Evolutionary conservation across 768 basidiomycete genomes (phyloP).

Genomic region (Hygrophoropsis aurantiaca): DNA sequence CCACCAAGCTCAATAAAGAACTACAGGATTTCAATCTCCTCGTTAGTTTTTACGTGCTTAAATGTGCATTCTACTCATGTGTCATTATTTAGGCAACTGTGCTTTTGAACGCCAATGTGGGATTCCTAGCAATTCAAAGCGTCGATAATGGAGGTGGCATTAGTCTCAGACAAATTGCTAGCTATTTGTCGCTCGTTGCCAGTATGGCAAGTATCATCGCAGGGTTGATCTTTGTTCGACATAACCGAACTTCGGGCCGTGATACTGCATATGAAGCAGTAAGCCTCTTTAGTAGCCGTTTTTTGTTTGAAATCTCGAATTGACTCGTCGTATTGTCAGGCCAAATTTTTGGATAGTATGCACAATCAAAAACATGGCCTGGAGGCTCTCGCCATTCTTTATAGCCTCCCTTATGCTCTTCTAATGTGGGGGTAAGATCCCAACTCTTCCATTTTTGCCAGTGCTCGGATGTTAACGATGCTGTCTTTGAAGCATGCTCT

Average conservation of each 20-base stretch:
- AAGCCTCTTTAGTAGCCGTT: background rate
- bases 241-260: conserved; percentile 30
- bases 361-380: conserved; percentile 36
- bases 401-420: conserved; percentile 54
- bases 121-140: conserved; percentile 51
- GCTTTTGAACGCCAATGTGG: conserved; percentile 52
- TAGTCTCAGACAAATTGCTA: conserved; percentile 36
- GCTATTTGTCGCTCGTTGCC: conserved; percentile 39
- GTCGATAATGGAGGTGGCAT: conserved; percentile 28
- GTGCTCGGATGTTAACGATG: background rate
- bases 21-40: conserved; percentile 54
- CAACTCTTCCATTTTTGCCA: background rate
- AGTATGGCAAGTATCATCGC: conserved; percentile 38
- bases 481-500: conserved; percentile 9
- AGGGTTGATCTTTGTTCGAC: conserved; percentile 36
- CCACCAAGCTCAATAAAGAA: conserved; percentile 44
- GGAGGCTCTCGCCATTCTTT: conserved; percentile 51
- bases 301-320: background rate
- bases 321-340: background rate
- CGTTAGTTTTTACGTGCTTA: conserved; percentile 33
- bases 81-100: conserved; percentile 41
- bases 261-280: conserved; percentile 15
- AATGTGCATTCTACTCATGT: background rate
- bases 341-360: conserved; percentile 15
- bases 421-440: conserved; percentile 58